Base-by-base conservation (phyloP, 179 eudicot genomes). In the Amaranthus tricolor region DNA sequence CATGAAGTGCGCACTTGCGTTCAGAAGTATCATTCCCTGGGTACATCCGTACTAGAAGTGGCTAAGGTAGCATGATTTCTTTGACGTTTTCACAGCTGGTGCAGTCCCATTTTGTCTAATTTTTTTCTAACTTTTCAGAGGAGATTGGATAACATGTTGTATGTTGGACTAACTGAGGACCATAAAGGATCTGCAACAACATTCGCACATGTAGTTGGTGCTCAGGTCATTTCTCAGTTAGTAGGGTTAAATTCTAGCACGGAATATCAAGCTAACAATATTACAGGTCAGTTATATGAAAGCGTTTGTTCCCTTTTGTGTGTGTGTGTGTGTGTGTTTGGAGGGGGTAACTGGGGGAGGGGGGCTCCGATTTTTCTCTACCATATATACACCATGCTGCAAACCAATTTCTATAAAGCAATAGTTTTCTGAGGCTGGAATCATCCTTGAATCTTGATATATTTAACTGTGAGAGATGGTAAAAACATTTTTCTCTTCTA, bases 161-260 rank as follows among this genome's bases (percentile, higher is more conserved):
- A 89, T 85, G 90, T 96, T 81, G 99, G 99, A 79, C 85, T 96
- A 44, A 96, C 99, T 51, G 97, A 96, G 80, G 89, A 96, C 76
- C 99, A 96, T 78, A 86, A 79, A 79, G 97, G 88, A 83, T 96
- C 99, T 69, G 97, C 99, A 19, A 81, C 85, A 48, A 76, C 88
- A 81, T 93, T 96, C 83, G 97, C 93, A 74, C 84, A 93, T 54
- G 85, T 96, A 63, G 98, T 96, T 82, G 98, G 98, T 80, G 81
- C 94, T 21, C 98, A 93, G 80, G 92, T 88, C 71, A 88, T 96
- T 69, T 95, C 97, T 40, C 97, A 91, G 78, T 80, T 82, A 70
- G 79, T 74, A 77, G 85, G 71, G 65, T 80, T 92, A 68, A 84
- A 79, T 81, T 76, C 85, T 17, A 78, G 74, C 65, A 62, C 52